phyloP scores from a whole-genome alignment of 2,329 filamentous ascomycete species.

The Calcarisporium arbuscula region DNA sequence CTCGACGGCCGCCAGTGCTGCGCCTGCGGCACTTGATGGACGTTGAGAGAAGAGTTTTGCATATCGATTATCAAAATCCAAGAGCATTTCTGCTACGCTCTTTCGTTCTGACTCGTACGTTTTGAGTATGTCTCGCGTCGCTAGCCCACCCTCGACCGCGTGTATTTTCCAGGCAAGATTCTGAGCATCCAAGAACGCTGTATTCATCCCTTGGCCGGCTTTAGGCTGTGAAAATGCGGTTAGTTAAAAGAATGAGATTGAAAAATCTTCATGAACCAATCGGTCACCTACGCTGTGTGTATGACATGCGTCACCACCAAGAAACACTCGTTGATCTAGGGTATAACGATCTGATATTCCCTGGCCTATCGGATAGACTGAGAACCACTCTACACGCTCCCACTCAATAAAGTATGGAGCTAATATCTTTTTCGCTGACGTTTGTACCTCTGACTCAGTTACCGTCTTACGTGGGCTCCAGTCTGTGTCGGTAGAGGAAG shows the following conservation, averaged over 20 bases:
- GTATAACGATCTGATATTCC: slow-evolving; percentile 64
- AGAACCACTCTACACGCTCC: slow-evolving; percentile 66
- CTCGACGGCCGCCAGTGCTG: slow-evolving; percentile 65
- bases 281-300: slow-evolving; percentile 60
- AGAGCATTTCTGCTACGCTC: slow-evolving; percentile 73
- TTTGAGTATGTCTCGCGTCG: slow-evolving; percentile 64
- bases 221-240: slow-evolving; percentile 53
- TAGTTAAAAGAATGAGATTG: slow-evolving; percentile 10
- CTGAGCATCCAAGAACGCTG: slow-evolving; percentile 71
- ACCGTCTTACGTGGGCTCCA: slow-evolving; percentile 58
- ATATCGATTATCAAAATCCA: slow-evolving; percentile 84
- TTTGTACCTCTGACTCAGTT: slow-evolving; percentile 57
- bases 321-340: slow-evolving; percentile 62
- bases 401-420: slow-evolving; percentile 62
- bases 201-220: slow-evolving; percentile 76
- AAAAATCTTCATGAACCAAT: not conserved
- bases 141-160: slow-evolving; percentile 77
- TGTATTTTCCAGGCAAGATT: slow-evolving; percentile 97
- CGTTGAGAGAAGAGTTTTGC: slow-evolving; percentile 83
- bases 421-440: slow-evolving; percentile 58
- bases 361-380: slow-evolving; percentile 71
- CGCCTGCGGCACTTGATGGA: too few species aligned
- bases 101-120: slow-evolving; percentile 87
- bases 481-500: slow-evolving; percentile 53
- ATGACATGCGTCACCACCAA: slow-evolving; percentile 73